Percentiles rank a stretch among this genome's conserved stretches.
These are phyloP conservation scores for Leccinellum rugosiceps DNA, from an alignment of 768 basidiomycete genomes.

Conservation along the genomic window DNA sequence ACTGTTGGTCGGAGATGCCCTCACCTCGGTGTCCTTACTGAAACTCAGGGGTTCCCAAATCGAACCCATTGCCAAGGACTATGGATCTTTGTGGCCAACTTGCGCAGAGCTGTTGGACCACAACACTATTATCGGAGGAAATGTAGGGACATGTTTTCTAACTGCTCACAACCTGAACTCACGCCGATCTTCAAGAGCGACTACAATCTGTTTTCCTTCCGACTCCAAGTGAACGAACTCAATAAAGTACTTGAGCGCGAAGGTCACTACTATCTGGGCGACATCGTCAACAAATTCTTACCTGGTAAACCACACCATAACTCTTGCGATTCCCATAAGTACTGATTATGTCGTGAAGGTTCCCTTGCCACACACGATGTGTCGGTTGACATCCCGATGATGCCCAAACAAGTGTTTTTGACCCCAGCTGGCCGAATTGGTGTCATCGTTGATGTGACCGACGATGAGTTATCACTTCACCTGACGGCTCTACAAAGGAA, in stretches of 20 bases:
- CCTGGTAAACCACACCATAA: conserved; percentile 42
- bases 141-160: conserved; percentile 46
- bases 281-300: conserved; percentile 74
- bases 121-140: conserved; percentile 64
- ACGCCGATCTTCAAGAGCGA: conserved; percentile 46
- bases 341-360: conserved; percentile 39
- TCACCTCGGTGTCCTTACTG: conserved; percentile 75
- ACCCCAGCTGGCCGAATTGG: conserved; percentile 80
- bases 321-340: not conserved
- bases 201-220: conserved; percentile 65
- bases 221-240: conserved; percentile 41
- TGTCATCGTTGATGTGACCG: conserved; percentile 57
- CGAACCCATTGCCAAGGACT: conserved; percentile 65
- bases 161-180: conserved; percentile 1
- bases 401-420: conserved; percentile 67
- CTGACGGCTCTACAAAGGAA: conserved; percentile 77
- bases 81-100: conserved; percentile 71
- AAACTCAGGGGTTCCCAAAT: conserved; percentile 45
- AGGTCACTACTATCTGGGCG: conserved; percentile 73
- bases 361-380: conserved; percentile 47
- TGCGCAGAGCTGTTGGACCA: conserved; percentile 56
- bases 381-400: conserved; percentile 39
- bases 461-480: conserved; percentile 47
- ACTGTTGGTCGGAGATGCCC: conserved; percentile 74
- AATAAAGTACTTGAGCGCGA: conserved; percentile 53